These are phyloP conservation scores for Malassezia pachydermatis DNA, from an alignment of 1,284 basidiomycete species.

Conservation along the genomic window DNA sequence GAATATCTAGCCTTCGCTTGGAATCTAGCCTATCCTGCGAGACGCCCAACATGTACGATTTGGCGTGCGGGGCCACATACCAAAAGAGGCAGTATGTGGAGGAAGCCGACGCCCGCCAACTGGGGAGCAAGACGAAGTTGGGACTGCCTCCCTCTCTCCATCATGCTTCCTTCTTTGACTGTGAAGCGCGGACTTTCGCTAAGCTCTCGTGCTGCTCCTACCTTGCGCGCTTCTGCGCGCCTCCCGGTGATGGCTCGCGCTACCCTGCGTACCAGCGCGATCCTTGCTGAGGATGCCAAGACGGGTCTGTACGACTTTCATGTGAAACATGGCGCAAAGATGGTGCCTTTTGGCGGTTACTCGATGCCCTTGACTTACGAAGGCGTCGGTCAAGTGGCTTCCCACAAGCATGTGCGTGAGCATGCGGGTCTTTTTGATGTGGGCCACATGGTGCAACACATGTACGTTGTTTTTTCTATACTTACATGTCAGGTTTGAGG, in stretches of 20 bases:
- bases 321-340: slow-evolving; percentile 70
- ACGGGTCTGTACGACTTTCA: slow-evolving; percentile 90
- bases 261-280: neutral
- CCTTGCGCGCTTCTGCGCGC: neutral
- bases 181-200: slow-evolving; percentile 1
- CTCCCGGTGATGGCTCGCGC: neutral
- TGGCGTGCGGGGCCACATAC: no score
- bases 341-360: slow-evolving; percentile 93
- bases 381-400: slow-evolving; percentile 60
- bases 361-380: slow-evolving; percentile 81
- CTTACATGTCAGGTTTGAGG: no score
- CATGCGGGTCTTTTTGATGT: slow-evolving; percentile 89
- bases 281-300: slow-evolving; percentile 4
- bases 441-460: slow-evolving; percentile 71
- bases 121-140: no score
- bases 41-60: no score
- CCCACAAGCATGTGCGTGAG: slow-evolving; percentile 78
- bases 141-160: no score
- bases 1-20: no score
- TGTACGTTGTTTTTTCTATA: no score
- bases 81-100: no score
- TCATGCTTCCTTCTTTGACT: neutral
- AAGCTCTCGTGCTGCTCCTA: neutral
- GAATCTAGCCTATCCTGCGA: no score
- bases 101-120: no score